phyloP scores from a whole-genome alignment of 2,329 filamentous ascomycete species.

The Nothomitra cinnamomea region DNA sequence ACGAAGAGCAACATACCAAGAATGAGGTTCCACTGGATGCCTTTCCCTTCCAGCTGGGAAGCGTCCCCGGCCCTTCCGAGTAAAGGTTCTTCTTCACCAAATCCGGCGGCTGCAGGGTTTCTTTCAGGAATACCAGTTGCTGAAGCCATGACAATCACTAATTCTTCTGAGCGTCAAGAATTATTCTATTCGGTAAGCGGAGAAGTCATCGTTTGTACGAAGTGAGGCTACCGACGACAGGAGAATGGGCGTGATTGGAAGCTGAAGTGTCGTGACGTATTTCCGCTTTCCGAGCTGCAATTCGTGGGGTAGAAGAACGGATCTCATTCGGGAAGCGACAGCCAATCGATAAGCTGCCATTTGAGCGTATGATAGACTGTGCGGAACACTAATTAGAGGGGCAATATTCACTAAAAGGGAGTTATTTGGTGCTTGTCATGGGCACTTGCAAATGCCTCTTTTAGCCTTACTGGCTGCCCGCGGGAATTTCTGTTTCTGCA shows the following conservation, averaged over 20 bases:
- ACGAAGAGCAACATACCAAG: slow-evolving; percentile 36
- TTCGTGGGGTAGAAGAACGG: too few species aligned
- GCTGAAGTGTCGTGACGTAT: too few species aligned
- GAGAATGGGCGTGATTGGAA: background rate
- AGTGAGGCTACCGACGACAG: background rate
- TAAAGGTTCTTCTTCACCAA: slow-evolving; percentile 26
- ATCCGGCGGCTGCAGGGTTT: slow-evolving; percentile 22
- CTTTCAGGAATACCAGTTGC: slow-evolving; percentile 47
- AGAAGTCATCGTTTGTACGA: background rate
- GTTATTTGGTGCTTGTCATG: too few species aligned
- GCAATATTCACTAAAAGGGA: too few species aligned
- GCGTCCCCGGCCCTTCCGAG: slow-evolving; percentile 53
- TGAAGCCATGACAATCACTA: slow-evolving; percentile 47
- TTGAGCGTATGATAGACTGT: too few species aligned
- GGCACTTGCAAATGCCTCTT: too few species aligned
- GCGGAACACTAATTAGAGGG: too few species aligned
- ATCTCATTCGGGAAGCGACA: too few species aligned
- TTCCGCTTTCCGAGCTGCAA: too few species aligned
- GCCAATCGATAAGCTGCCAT: background rate
- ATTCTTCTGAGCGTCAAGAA: background rate
- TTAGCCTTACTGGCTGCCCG: too few species aligned
- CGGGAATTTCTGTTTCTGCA: too few species aligned
- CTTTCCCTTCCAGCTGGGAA: slow-evolving; percentile 45
- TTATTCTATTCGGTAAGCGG: background rate
- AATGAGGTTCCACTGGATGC: slow-evolving; percentile 53